Percentiles rank a stretch among this genome's conserved stretches.
Conservation (phyloP, 1,284 basidiomycete genomes). For the Sporisorium scitamineum region DNA sequence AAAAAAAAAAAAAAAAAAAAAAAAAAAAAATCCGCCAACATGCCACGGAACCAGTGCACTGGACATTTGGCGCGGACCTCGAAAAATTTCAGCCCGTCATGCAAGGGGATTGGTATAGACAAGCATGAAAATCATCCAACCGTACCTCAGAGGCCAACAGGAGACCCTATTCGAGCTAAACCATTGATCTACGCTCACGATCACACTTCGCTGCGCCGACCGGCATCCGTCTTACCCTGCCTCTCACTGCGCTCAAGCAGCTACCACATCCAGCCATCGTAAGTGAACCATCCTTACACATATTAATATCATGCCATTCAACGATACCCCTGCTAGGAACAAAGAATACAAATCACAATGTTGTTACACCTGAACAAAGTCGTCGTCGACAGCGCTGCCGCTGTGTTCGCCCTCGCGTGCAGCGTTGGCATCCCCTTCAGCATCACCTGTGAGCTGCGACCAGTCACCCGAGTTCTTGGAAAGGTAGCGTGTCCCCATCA, state of each 20-base stretch:
- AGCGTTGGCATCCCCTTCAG: background rate
- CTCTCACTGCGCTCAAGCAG: too few relatives aligned
- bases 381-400: conserved; percentile 12
- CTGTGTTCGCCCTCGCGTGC: conserved; percentile 6
- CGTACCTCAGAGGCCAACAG: too few relatives aligned
- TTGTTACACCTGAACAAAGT: conserved; percentile 43
- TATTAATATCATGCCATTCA: background rate
- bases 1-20: too few relatives aligned
- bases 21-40: too few relatives aligned
- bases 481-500: conserved; percentile 20
- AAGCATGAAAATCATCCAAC: too few relatives aligned
- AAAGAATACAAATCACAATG: background rate
- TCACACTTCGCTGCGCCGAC: too few relatives aligned
- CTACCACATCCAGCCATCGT: too few relatives aligned
- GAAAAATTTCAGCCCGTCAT: background rate
- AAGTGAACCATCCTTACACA: background rate
- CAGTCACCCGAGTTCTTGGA: conserved; percentile 46
- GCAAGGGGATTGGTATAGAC: background rate
- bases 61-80: background rate
- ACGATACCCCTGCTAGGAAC: background rate
- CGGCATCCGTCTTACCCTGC: background rate
- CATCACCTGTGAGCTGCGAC: conserved; percentile 29
- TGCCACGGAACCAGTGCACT: background rate
- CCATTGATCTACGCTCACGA: too few relatives aligned
- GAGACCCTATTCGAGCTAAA: too few relatives aligned